Base-by-base conservation (phyloP, 2,329 filamentous ascomycete species). In the Colletotrichum endophyticum region DNA sequence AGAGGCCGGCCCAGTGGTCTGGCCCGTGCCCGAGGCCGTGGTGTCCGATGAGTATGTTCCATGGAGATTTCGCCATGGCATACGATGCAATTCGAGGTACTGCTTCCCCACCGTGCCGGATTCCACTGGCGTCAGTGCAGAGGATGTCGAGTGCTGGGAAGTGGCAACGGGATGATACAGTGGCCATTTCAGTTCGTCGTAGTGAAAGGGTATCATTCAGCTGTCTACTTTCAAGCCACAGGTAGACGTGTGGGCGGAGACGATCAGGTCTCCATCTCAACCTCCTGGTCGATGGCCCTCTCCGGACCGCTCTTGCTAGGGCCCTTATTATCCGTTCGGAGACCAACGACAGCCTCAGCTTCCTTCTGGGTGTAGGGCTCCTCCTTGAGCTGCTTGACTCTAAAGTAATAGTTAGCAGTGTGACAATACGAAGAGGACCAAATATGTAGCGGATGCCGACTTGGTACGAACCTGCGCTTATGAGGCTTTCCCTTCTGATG, bases 401-500 rank as follows among this genome's bases (percentile, higher is more conserved):
- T 98, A 98, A 28, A 75, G 66, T 56, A 66, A 25, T 73, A 22
- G 61, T 62, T 53, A 73, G 70, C 61, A n/a, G 27, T 32, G 25
- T 22, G 27, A 61, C 28, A 19, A 66, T 12, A 28, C 9, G 27
- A 66, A 32, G 28, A 62, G 59, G 11, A 32, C 12, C n/a, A 3
- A 34, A 9, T 53, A 53, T 57, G 12, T 30, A 32, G 44, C 30
- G 16, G 12, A 19, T 57, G 19, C 16, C 19, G 32, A 19, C 44
- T 63, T 53, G 6, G 13, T 30, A 82, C 85, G 79, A 82, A 95
- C 95, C 94, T 94, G 88, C 96, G 92, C 91, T 96, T 98, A 87
- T 99, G 97, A 79, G 95, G 95, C 87, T 98, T 99, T 80, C 95
- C 95, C 84, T 94, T 95, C 73, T 89, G 89, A 86, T 99, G 97